Percentiles rank a stretch among this genome's conserved stretches.
phyloP scores from a whole-genome alignment of 495 filamentous ascomycete species.

The Saxophila tyrrhenica region DNA sequence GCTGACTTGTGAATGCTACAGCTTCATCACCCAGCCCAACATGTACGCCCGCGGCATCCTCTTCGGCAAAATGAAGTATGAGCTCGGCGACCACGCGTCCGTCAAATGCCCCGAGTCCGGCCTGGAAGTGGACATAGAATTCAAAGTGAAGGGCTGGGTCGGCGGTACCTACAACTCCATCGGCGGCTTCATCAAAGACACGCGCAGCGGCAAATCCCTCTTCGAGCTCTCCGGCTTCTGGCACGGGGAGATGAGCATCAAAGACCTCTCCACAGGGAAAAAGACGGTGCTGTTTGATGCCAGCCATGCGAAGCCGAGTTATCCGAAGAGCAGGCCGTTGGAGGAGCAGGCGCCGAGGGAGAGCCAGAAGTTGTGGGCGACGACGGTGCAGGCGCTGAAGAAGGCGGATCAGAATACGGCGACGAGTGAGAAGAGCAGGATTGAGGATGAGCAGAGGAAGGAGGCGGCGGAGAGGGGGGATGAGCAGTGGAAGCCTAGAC shows the following conservation, averaged over 20 bases:
- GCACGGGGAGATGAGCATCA: conserved; percentile 89
- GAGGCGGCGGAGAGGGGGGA: conserved; percentile 78
- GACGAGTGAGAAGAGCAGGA: conserved; percentile 88
- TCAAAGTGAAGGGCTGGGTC: conserved; percentile 98
- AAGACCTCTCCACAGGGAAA: conserved; percentile 68
- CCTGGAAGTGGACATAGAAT: conserved; percentile 86
- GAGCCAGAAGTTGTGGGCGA: conserved; percentile 76
- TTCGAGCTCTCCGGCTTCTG: conserved; percentile 88
- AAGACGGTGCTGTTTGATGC: conserved; percentile 88
- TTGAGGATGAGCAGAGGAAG: conserved; percentile 82
- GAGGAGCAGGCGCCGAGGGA: conserved; percentile 85
- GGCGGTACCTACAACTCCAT: conserved; percentile 94
- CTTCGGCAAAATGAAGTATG: conserved; percentile 99
- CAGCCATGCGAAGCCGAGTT: conserved; percentile 57
- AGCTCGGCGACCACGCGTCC: conserved; percentile 91
- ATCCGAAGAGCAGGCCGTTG: conserved; percentile 62
- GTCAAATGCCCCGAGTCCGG: conserved; percentile 84
- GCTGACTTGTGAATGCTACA: conserved; percentile 26
- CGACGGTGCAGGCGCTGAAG: conserved; percentile 67
- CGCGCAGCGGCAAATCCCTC: conserved; percentile 68
- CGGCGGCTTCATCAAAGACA: conserved; percentile 83
- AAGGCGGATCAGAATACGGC: conserved; percentile 76
- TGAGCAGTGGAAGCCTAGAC: conserved; percentile 76
- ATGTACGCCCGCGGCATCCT: conserved; percentile 98
- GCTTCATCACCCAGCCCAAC: conserved; percentile 89